Base-by-base conservation (phyloP, 805 yeast species). In the Tetrapisispora nanseiensis region DNA sequence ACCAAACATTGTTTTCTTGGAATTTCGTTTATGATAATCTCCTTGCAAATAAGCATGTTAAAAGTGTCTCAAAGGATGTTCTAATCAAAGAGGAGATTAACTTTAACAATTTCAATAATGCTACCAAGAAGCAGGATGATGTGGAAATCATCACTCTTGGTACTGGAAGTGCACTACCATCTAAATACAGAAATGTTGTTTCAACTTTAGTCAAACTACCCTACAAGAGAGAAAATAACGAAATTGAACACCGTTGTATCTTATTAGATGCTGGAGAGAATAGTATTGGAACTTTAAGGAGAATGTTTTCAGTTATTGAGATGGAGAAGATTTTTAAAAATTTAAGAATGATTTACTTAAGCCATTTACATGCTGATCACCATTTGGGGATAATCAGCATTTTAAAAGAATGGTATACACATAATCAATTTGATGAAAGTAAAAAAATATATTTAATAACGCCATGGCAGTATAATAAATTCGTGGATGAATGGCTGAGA, bases 311-410 rank as follows among this genome's bases (percentile, higher is more conserved):
- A 0, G 66, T 68, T 9, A 66, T 65, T 1, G 70, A 71, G 15
- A 48, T 68, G 2, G 52, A 54, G 2, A 54, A 56, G 19, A 61
- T 82, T 2, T 69, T 89, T 47, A 49, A 63, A 32, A 94, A 89
- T 52, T 62, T 89, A 44, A 66, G 72, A 26, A 44, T 85, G 41
- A 66, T 90, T 18, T 84, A 76, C 54, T 66, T 92, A 41, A 82
- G 95, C 51, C 99, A 92, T 67, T 68, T 90, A 52, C 99, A 92
- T 62, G 98, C 97, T 0, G 99, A 92, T 59, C 99, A 92, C 59
- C 97, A 90, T 61, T 65, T 92, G 33, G 99, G 99, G 0, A 69
- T 84, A 5, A 65, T 82, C 8, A 73, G 86, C 5, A 60, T 92
- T 3, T 68, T 92, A 22, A 68, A 70, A 30, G 77, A 76, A 48